Evolutionary conservation across 805 yeast genomes (phyloP), one percentile per base, ranked within the genome.

Genomic region (Wickerhamomyces queroliae): DNA sequence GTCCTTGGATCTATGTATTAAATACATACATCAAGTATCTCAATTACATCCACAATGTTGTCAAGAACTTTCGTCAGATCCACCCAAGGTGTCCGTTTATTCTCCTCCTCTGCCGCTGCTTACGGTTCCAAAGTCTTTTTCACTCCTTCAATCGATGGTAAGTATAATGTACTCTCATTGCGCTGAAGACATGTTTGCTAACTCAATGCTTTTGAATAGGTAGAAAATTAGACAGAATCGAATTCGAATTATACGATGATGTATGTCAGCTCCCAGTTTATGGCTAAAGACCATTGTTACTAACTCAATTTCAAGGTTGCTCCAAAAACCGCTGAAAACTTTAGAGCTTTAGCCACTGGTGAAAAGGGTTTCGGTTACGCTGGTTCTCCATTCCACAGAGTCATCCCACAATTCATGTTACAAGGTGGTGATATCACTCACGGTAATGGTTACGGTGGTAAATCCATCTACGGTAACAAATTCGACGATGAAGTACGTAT

Each of bases 361-460:
- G 96, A 87, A 72, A 40, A 49, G 27, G 56, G 70, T 1, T 85
- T 70, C 58, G 96, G 96, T 45, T 89, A 81, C 78, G 80, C 81
- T 62, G 76, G 74, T 57, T 85, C 95, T 36, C 72, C 80, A 50
- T 88, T 89, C 88, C 96, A 88, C 81, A 82, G 95, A 73, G 87
- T 88, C 51, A 87, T 88, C 56, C 95, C 96, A 50, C 80, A 84
- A 66, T 90, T 90, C 75, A 90, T 90, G 98, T 74, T 91, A 63
- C 98, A 90, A 76, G 97, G 90, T 63, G 91, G 91, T 72, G 93
- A 84, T 68, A 81, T 84, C 69, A 83, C 88, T 61, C 67, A 72
- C 68, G 83, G 86, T 66, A 81, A 85, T 64, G 97, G 98, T 53
- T 80, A 84, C 55, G 98, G 98, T 63, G 98, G 98, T 63, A 80